Evolutionary conservation across 108 stramenopile species (phyloP), one percentile per base, ranked within the genome.

Genomic region (Chaetoceros tenuissimus): DNA sequence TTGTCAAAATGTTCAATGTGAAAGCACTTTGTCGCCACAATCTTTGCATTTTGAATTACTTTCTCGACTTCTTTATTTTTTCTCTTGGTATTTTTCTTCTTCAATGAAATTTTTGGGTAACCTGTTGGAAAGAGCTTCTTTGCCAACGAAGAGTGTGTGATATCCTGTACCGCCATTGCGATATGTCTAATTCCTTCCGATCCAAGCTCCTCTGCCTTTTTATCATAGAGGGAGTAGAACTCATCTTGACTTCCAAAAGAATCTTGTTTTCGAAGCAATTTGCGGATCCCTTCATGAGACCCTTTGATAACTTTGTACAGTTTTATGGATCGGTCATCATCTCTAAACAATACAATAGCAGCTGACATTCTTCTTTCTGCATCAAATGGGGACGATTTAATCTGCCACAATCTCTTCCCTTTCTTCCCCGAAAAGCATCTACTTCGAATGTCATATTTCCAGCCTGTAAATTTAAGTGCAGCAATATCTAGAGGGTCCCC

Each of bases 401-500:
- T 75, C 52, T 81, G 77, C 83, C 83, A 84, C 19, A 84, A 24
- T n/a, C n/a, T n/a, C 50, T 73, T 68, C 24, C 22, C 46, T 7
- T 51, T 28, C 3, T 7, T 60, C 18, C 47, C 20, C 18, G 31
- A 20, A 5, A 66, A 30, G 7, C 28, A 44, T 40, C 49, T 66
- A 48, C 47, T n/a, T 2, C 50, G 31, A 23, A 46, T 16, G 22
- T 75, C 68, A 63, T 71, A 77, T 27, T 60, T 67, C 87, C 87
- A 89, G 8, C 64, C 62, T 24, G 80, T 66, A 53, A 47, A 79
- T 1, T 46, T 20, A 8, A 85, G 57, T 16, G 71, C 56, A 21
- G 82, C 77, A 28, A 64, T 31, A 48, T 89, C 88, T 3, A 89
- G 53, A 17, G 84, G 84, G 63, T 89, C 88, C 1, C 88, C 88